phyloP scores from a whole-genome alignment of 768 basidiomycete genomes.

The Kondoa subrosea region DNA sequence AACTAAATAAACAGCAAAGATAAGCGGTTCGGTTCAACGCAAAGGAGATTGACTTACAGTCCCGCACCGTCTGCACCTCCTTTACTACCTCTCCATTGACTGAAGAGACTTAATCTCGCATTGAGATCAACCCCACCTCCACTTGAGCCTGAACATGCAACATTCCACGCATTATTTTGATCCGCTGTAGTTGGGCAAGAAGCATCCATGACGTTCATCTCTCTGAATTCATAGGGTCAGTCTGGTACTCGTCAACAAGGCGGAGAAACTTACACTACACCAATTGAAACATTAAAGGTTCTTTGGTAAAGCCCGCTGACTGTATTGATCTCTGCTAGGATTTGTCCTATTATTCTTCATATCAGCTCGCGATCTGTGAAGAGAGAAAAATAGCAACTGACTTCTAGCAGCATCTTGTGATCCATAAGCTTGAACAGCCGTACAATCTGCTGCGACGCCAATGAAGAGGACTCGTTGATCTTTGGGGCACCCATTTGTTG shows the following conservation, averaged over 20 bases:
- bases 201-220: slow-evolving; percentile 52
- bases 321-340: slow-evolving; percentile 19
- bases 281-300: slow-evolving; percentile 71
- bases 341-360: background rate
- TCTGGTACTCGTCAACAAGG: no score
- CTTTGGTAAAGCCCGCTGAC: slow-evolving; percentile 36
- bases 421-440: slow-evolving; percentile 51
- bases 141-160: slow-evolving; percentile 39
- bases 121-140: slow-evolving; percentile 41
- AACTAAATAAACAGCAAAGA: background rate
- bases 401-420: slow-evolving; percentile 49
- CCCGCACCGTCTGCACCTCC: slow-evolving; percentile 52
- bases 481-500: slow-evolving; percentile 52
- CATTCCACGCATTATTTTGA: slow-evolving; percentile 54
- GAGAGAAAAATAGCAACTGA: slow-evolving; percentile 38
- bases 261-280: no score
- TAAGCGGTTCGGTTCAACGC: background rate
- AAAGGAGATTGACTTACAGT: slow-evolving; percentile 79
- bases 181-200: slow-evolving; percentile 49
- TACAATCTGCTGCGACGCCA: slow-evolving; percentile 78
- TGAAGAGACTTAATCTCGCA: slow-evolving; percentile 57
- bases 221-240: no score
- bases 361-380: slow-evolving; percentile 37
- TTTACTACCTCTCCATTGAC: slow-evolving; percentile 59
- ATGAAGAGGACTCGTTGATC: slow-evolving; percentile 57